phyloP scores from a whole-genome alignment of 2,329 filamentous ascomycete genomes.

The Scedosporium boydii region DNA sequence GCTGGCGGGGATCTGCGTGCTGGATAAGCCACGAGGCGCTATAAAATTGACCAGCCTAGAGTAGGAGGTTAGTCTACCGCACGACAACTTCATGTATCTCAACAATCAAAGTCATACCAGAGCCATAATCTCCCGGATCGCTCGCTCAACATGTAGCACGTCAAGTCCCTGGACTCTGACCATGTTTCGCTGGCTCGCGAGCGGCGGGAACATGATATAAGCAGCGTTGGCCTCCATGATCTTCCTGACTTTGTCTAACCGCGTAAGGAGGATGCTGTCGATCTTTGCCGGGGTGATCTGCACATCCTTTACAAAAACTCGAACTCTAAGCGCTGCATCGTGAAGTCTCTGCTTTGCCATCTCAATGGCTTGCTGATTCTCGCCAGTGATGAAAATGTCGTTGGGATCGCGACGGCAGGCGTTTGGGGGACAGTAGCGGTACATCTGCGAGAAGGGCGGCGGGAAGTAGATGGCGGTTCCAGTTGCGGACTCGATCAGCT shows the following conservation, averaged over 20 bases:
- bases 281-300: slow-evolving; percentile 85
- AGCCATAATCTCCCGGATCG: slow-evolving; percentile 91
- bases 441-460: slow-evolving; percentile 83
- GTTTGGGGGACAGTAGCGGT: slow-evolving; percentile 77
- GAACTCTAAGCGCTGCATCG: slow-evolving; percentile 70
- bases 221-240: slow-evolving; percentile 96
- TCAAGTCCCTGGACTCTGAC: slow-evolving; percentile 90
- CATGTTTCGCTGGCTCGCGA: slow-evolving; percentile 75
- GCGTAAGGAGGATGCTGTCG: slow-evolving; percentile 82
- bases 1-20: slow-evolving; percentile 55
- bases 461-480: slow-evolving; percentile 98
- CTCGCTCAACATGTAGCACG: slow-evolving; percentile 87
- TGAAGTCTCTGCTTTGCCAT: slow-evolving; percentile 86
- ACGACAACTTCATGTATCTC: neutral
- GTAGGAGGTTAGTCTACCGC: slow-evolving; percentile 20
- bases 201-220: slow-evolving; percentile 81
- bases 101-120: slow-evolving; percentile 47
- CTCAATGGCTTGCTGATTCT: slow-evolving; percentile 73
- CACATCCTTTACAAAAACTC: slow-evolving; percentile 86
- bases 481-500: slow-evolving; percentile 89
- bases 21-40: slow-evolving; percentile 94
- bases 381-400: slow-evolving; percentile 92
- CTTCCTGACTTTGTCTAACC: slow-evolving; percentile 93
- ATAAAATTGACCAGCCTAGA: slow-evolving; percentile 89
- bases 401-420: slow-evolving; percentile 74